phyloP scores from a whole-genome alignment of 352 stramenopile genomes.

The Lagenidium sp. region DNA sequence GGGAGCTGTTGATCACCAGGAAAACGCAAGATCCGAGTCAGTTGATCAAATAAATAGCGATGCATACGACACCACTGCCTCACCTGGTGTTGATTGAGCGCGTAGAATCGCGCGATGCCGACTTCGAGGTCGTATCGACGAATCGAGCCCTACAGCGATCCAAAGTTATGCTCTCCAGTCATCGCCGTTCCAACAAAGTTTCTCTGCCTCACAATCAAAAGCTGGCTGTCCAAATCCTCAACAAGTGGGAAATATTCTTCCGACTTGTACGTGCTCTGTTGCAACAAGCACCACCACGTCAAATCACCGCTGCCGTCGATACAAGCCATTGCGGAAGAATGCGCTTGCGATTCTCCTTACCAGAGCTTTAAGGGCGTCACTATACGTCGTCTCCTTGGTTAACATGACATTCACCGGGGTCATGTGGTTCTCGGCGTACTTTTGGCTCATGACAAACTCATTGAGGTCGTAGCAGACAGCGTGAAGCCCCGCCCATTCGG shows the following conservation, averaged over 20 bases:
- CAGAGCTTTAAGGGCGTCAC: constrained; percentile 48
- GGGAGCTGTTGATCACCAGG: too few species aligned
- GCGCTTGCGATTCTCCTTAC: constrained; percentile 16
- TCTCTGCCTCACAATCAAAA: constrained; percentile 54
- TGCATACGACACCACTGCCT: not conserved
- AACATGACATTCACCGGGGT: constrained; percentile 39
- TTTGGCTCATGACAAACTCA: constrained; percentile 63
- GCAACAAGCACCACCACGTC: too few species aligned
- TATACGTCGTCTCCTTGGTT: constrained; percentile 68
- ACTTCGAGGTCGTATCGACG: constrained; percentile 73
- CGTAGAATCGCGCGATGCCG: constrained; percentile 64
- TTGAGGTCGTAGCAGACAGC: constrained; percentile 80
- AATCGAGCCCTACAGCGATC: constrained; percentile 34
- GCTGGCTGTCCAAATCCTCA: constrained; percentile 35
- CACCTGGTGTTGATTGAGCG: constrained; percentile 51
- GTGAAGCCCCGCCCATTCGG: constrained; percentile 67
- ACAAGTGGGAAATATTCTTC: constrained; percentile 79
- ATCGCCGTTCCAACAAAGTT: not conserved
- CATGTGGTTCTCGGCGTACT: constrained; percentile 61
- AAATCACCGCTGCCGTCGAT: not conserved
- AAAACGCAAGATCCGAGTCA: too few species aligned
- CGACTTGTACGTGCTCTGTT: constrained; percentile 59
- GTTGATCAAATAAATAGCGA: not conserved
- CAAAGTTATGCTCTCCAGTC: not conserved
- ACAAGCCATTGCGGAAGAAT: not conserved